Conservation (phyloP, 345 rosid species). For the Aethionema arabicum region DNA sequence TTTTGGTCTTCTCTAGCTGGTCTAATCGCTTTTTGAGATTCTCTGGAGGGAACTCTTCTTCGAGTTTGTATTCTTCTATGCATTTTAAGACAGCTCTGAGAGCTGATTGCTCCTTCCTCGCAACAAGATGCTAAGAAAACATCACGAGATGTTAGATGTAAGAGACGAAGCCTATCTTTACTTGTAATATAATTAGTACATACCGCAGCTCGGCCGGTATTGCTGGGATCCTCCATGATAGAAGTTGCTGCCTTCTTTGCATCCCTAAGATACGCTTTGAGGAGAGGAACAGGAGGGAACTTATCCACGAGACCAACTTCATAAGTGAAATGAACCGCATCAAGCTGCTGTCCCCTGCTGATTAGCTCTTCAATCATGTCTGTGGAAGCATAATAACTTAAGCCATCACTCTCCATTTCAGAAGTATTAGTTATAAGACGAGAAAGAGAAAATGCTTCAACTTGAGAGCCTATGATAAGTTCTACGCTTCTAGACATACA, state of each 20-base stretch:
- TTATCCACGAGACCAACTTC: conserved; percentile 86
- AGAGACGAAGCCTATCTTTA: background rate
- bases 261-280: conserved; percentile 82
- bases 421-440: background rate
- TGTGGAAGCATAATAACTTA: conserved; percentile 34
- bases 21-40: conserved; percentile 96
- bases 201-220: conserved; percentile 90
- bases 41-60: conserved; percentile 77
- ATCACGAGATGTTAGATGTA: conserved; percentile 1
- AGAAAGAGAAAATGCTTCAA: conserved; percentile 10
- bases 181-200: conserved; percentile 9
- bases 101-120: conserved; percentile 93
- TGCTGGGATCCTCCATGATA: conserved; percentile 77
- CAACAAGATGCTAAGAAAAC: conserved; percentile 65
- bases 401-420: conserved; percentile 5
- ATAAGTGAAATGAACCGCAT: conserved; percentile 95
- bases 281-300: conserved; percentile 87
- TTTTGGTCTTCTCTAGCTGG: conserved; percentile 94
- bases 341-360: conserved; percentile 92
- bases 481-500: conserved; percentile 7
- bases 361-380: conserved; percentile 89
- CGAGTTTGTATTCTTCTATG: conserved; percentile 97
- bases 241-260: conserved; percentile 88
- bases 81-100: conserved; percentile 86
- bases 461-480: conserved; percentile 11